Evolutionary conservation across 139 green algal species (phyloP), one percentile per base, ranked within the genome.

Genomic region (Micromonas pusilla): DNA sequence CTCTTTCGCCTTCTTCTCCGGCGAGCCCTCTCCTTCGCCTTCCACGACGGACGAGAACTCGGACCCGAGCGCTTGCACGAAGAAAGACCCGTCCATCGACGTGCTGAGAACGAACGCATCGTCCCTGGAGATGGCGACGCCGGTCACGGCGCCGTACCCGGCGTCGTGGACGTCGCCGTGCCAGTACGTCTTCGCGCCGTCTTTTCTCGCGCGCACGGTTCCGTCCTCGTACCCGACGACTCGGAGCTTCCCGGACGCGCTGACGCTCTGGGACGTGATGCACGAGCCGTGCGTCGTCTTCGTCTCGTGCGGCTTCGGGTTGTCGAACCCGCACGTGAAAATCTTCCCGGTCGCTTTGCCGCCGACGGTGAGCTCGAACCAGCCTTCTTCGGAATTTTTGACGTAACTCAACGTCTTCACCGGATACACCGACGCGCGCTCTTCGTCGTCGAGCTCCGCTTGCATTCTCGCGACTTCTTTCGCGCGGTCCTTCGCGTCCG

Each of bases 91-190:
- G 66, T 92, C 87, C 1, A 52, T 31, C 0, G 84, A 84, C 0
- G 79, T 85, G 31, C 63, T 84, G 26, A 95, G 54, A 28, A 93
- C 63, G 73, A 81, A 87, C n/a, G 72, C 77, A 68, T 86, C 86
- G 79, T 96, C 90, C 57, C 85, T 89, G 3, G 88, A 89, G 5
- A 90, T 60, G 0, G 75, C 82, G 28, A 91, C 34, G 0, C 54
- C 81, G 1, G 82, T 78, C 9, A 94, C 65, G 0, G 34, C 28
- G 19, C 89, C 88, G 4, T 57, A 36, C 63, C 86, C 73, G 82
- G 86, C 81, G 79, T 90, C 84, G 66, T 92, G 88, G 64, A 90
- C 57, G 1, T 71, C 26, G 1, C 62, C 67, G 74, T 89, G 73
- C 87, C 85, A 91, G 28, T 70, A 71, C 57, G 20, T 32, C 30